These are phyloP conservation scores for Sugiyamaella chiloensis DNA, from an alignment of 805 yeast species.

Conservation along the genomic window DNA sequence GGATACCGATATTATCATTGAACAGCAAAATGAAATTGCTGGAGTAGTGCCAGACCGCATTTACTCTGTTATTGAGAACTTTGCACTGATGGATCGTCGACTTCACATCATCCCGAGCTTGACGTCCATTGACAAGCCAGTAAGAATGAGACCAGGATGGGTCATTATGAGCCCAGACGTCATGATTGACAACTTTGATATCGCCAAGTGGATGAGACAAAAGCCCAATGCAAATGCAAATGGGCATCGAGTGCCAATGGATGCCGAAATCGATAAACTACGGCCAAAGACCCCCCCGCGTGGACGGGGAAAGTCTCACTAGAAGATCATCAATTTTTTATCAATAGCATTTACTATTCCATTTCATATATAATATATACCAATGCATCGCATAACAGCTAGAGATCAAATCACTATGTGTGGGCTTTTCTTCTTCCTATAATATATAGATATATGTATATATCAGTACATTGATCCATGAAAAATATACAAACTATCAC, in stretches of 20 bases:
- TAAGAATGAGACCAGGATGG: conserved; percentile 85
- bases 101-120: conserved; percentile 79
- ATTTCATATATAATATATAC: too few relatives aligned
- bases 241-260: conserved; percentile 61
- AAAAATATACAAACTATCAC: too few relatives aligned
- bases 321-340: too few relatives aligned
- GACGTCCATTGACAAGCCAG: conserved; percentile 53
- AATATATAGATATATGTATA: too few relatives aligned
- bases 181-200: conserved; percentile 64
- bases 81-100: conserved; percentile 75
- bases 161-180: conserved; percentile 84
- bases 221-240: conserved; percentile 27
- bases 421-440: too few relatives aligned
- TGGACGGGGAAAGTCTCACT: conserved; percentile 8
- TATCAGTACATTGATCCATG: too few relatives aligned
- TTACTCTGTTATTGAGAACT: conserved; percentile 83
- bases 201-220: conserved; percentile 47
- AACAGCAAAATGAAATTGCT: conserved; percentile 35
- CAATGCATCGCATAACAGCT: too few relatives aligned
- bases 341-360: too few relatives aligned
- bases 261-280: conserved; percentile 69
- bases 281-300: conserved; percentile 77
- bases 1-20: conserved; percentile 83
- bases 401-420: too few relatives aligned
- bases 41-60: conserved; percentile 67